Base-by-base conservation (phyloP, 208 protist species). In the Porcisia hertigi region DNA sequence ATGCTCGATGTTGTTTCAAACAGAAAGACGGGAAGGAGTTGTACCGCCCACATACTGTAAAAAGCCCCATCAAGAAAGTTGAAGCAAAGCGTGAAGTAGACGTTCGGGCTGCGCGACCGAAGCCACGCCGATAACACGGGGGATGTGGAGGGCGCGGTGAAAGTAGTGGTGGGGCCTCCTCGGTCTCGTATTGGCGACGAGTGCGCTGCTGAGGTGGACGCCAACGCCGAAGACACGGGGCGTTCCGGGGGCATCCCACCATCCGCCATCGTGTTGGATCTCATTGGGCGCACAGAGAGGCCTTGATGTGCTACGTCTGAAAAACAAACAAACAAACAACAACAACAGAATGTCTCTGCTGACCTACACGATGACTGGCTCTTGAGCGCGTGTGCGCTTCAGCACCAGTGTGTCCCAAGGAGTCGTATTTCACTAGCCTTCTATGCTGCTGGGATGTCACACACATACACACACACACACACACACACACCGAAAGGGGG, bases 21-120 rank as follows among this genome's bases (percentile, higher is more conserved):
- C 20, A 93, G 58, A n/a, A 88, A 71, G 11, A 91, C 60, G 14
- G 84, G 87, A 18, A 91, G 77, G 36, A 88, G 75, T 49, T 87
- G 85, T 36, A 80, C 63, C 4, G 73, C 76, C 87, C 89, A 93
- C 54, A 90, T 53, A 47, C 81, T 86, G 67, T 82, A 89, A 71
- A 53, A 85, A 4, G 83, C 79, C 1, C 89, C 89, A 69, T 91
- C 82, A 52, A 86, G 41, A 70, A 91, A 88, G 71, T 73, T 81
- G 71, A 84, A 93, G 9, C 77, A 36, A 9, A 93, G 49, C 2
- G 83, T 85, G 39, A 25, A 47, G 16, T n/a, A 49, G 3, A 93
- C 86, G 62, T 91, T 93, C 43, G 57, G 62, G 72, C 78, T 92
- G 41, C 58, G 4, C 34, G 60, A 65, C 20, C 34, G 43, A 36